Base-by-base conservation (phyloP, 2,329 filamentous ascomycete genomes). In the Plenodomus tracheiphilus region DNA sequence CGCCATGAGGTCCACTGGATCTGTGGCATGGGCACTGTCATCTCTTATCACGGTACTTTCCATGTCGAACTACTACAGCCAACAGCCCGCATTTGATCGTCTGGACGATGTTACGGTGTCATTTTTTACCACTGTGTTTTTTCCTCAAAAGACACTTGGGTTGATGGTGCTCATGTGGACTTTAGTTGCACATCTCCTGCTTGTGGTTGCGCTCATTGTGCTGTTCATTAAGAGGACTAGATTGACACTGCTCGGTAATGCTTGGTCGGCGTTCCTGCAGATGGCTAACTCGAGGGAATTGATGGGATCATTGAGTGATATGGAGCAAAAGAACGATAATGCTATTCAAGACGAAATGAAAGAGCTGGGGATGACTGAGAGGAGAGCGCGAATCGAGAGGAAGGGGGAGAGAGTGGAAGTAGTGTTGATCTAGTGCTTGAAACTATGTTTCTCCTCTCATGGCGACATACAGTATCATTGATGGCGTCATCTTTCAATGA, bases 31-130 rank as follows among this genome's bases (percentile, higher is more conserved):
- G 49, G 46, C 53, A 5, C 15, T 56, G 37, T 56, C 53, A 6
- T 50, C 46, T 16, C n/a, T 56, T 11, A 43, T 56, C 30, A 56
- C 53, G 4, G 30, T 56, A 1, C 40, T 56, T 3, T 52, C 49
- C 2, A 43, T 43, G 22, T 47, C 43, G 8, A 51, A 51, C 19
- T 56, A 56, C 34, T 56, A 53, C 45, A 37, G 46, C 25, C 49
- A 56, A 39, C 46, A 44, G 30, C 39, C 46, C 13, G 43, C 53
- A n/a, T 56, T 52, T 35, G 43, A 49, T 17, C 46, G 43, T 5
- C 11, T 45, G 2, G 43, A 51, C 17, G 37, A 35, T 5, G 46
- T 47, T 15, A 40, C 38, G 1, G 38, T 46, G 16, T 47, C 48
- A 15, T 51, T 49, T 39, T 54, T 46, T 39, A 21, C 28, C 4